Base-by-base conservation (phyloP, 2,329 filamentous ascomycete genomes). In the Coniochaeta sp. region DNA sequence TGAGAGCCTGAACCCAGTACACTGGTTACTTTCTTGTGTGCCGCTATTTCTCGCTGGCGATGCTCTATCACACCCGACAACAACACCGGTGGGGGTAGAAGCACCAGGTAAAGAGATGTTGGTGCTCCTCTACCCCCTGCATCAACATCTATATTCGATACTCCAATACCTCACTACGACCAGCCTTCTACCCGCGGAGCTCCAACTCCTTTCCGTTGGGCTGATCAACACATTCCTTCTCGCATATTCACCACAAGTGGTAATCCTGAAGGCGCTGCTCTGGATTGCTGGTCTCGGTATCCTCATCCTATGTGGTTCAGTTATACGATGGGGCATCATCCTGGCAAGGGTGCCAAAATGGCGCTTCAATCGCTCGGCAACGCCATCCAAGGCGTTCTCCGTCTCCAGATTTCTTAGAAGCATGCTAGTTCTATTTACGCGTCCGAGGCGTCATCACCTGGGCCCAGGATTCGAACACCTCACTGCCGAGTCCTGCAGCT, bases 331-430 rank as follows among this genome's bases (percentile, higher is more conserved):
- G 87, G 91, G 89, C 45, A 86, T 97, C 50, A 80, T 86, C 24
- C 72, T 99, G 55, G 91, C 92, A 49, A 80, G 92, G 52, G 89
- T 97, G 16, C 94, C 94, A 2, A 90, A 84, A 60, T 96, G 92
- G 90, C 87, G 91, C 40, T 91, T 97, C 61, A 80, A 83, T 59
- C 81, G 84, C 51, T 71, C 76, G 16, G 65, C 71, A 1, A 64
- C 63, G 55, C 65, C 58, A 50, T 73, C 57, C 62, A 75, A 59
- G 67, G 69, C 55, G 50, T 68, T 59, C 9, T 65, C 70, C 52
- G 67, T 76, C 0, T 76, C 77, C 61, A 70, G 73, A 40, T 72
- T 69, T 30, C 64, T 83, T 50, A 77, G 71, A 51, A 65, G 69
- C 24, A 60, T 67, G 20, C 51, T 69, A 12, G 62, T 69, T 14